These are phyloP conservation scores for Hydnomerulius pinastri DNA, from an alignment of 768 basidiomycete genomes.

Conservation along the genomic window DNA sequence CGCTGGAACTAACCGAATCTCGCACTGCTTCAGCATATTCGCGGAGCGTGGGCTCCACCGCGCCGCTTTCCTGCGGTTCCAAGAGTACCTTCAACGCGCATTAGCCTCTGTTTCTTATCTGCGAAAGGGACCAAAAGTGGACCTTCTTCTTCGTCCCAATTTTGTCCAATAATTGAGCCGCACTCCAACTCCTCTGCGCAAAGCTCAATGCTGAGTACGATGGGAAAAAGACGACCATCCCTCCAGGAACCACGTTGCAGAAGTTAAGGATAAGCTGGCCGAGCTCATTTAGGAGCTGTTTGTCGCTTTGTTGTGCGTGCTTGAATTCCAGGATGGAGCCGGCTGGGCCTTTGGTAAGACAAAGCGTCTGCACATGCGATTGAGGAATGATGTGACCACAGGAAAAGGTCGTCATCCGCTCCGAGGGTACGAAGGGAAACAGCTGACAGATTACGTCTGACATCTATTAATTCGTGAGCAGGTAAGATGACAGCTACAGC, in stretches of 20 bases:
- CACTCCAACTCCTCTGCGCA: constrained; percentile 67
- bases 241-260: constrained; percentile 74
- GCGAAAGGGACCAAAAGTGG: constrained; percentile 8
- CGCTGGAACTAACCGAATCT: constrained; percentile 17
- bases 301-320: constrained; percentile 69
- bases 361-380: constrained; percentile 73
- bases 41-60: constrained; percentile 74
- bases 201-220: constrained; percentile 82
- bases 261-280: constrained; percentile 86
- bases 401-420: constrained; percentile 76
- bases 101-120: neutral
- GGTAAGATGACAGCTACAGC: neutral
- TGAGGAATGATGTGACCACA: constrained; percentile 92
- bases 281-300: constrained; percentile 70
- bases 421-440: constrained; percentile 62
- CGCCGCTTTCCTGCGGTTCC: constrained; percentile 73
- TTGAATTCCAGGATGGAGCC: constrained; percentile 81
- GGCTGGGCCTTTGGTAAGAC: constrained; percentile 72
- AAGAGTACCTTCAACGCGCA: constrained; percentile 69
- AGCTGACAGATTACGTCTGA: constrained; percentile 85
- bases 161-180: constrained; percentile 60
- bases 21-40: constrained; percentile 64
- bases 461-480: constrained; percentile 51
- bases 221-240: constrained; percentile 93
- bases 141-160: constrained; percentile 77